Conservation (phyloP, 108 stramenopile genomes). For the Discostella pseudostelligera region DNA sequence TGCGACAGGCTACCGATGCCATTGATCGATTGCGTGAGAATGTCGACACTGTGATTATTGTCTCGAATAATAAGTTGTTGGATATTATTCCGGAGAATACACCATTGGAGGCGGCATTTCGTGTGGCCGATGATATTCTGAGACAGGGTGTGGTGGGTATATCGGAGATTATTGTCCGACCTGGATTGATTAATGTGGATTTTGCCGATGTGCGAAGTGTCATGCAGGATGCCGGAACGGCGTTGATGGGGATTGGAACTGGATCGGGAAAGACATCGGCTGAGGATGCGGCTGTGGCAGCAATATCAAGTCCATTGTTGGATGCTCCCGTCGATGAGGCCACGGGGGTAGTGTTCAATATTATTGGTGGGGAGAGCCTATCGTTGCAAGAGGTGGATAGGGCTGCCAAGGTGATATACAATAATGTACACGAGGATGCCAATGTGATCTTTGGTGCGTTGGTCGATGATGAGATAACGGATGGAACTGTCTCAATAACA, state of each 20-base stretch:
- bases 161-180: conserved; percentile 89
- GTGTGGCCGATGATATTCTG: conserved; percentile 91
- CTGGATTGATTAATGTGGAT: conserved; percentile 92
- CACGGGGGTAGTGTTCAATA: conserved; percentile 91
- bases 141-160: conserved; percentile 92
- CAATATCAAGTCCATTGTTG: conserved; percentile 85
- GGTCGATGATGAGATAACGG: conserved; percentile 86
- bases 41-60: conserved; percentile 93
- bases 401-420: conserved; percentile 89
- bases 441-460: conserved; percentile 95
- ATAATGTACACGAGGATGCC: conserved; percentile 89
- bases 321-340: conserved; percentile 89
- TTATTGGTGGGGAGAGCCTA: conserved; percentile 83
- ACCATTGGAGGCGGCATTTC: conserved; percentile 83
- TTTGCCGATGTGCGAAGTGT: conserved; percentile 92
- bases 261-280: conserved; percentile 83
- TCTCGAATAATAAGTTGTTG: conserved; percentile 90
- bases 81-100: conserved; percentile 93
- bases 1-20: conserved; percentile 84
- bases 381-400: conserved; percentile 90
- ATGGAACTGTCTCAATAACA: conserved; percentile 86
- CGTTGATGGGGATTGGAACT: conserved; percentile 91
- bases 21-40: conserved; percentile 68
- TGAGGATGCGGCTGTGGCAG: conserved; percentile 88
- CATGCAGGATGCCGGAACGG: conserved; percentile 91